Evolutionary conservation across 192 early-diverging fungal genomes (phyloP).

Genomic region (Spizellomyces sp.): DNA sequence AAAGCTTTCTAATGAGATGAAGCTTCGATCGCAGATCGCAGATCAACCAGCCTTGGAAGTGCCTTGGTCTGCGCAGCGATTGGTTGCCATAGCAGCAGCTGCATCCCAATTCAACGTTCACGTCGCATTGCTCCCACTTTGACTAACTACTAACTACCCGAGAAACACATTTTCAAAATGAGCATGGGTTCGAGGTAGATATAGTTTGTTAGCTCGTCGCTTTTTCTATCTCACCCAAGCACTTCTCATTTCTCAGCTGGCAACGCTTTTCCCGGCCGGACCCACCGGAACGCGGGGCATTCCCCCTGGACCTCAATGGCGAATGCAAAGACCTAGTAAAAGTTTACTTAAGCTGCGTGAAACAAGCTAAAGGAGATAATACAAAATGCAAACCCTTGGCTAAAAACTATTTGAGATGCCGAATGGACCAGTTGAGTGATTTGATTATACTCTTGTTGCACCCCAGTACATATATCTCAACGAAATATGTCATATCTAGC

Average conservation of each 20-base stretch:
- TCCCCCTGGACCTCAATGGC: conserved; percentile 87
- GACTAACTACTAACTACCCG: too few relatives aligned
- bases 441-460: neutral
- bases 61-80: too few relatives aligned
- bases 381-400: conserved; percentile 71
- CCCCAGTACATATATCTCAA: neutral
- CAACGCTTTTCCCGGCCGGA: conserved; percentile 58
- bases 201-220: too few relatives aligned
- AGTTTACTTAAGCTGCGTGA: conserved; percentile 78
- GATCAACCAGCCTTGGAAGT: too few relatives aligned
- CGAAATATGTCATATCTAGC: conserved; percentile 39
- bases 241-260: conserved; percentile 1
- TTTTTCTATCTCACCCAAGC: too few relatives aligned
- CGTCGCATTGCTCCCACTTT: too few relatives aligned
- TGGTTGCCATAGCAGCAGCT: too few relatives aligned
- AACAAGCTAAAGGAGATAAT: conserved; percentile 70
- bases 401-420: conserved; percentile 81
- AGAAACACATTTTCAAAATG: too few relatives aligned
- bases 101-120: too few relatives aligned
- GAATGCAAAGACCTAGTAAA: conserved; percentile 83
- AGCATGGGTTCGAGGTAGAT: too few relatives aligned
- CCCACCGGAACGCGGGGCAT: conserved; percentile 87
- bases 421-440: conserved; percentile 81
- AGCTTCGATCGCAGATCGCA: too few relatives aligned
- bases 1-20: too few relatives aligned